Evolutionary conservation across 768 basidiomycete genomes (phyloP).

Genomic region (Tubosaeta sp.): DNA sequence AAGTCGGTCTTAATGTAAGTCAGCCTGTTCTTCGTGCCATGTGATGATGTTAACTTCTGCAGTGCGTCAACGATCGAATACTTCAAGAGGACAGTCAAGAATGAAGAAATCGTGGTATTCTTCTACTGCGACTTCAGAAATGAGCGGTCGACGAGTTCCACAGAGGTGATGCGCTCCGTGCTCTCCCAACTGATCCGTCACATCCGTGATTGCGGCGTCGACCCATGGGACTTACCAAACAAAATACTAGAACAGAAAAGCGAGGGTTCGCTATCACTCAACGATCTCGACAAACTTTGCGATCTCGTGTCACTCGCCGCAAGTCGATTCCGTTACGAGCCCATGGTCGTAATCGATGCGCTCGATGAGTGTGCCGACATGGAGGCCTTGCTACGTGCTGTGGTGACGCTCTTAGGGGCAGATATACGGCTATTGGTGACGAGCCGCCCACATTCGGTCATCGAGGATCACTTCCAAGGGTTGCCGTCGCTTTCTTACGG

Average conservation of each 20-base stretch:
- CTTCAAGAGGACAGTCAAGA: too few species aligned
- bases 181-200: too few species aligned
- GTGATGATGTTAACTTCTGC: too few species aligned
- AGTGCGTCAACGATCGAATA: too few species aligned
- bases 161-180: too few species aligned
- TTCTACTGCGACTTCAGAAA: too few species aligned
- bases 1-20: too few species aligned
- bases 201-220: too few species aligned
- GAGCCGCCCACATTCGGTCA: not conserved
- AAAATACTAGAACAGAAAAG: not conserved
- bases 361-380: constrained; percentile 3
- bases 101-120: too few species aligned
- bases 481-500: not conserved
- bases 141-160: too few species aligned
- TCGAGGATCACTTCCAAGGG: not conserved
- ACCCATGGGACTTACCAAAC: not conserved
- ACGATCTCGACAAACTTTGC: not conserved
- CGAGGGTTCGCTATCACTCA: not conserved
- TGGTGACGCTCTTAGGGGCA: not conserved
- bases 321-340: not conserved
- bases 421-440: not conserved
- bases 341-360: constrained; percentile 1
- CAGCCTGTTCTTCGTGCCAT: too few species aligned
- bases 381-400: not conserved
- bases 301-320: not conserved